Percentiles rank a stretch among this genome's conserved stretches.
Evolutionary conservation across 371 early-diverging fungal genomes (phyloP).

Genomic region (Syncephalis plumigaleata): DNA sequence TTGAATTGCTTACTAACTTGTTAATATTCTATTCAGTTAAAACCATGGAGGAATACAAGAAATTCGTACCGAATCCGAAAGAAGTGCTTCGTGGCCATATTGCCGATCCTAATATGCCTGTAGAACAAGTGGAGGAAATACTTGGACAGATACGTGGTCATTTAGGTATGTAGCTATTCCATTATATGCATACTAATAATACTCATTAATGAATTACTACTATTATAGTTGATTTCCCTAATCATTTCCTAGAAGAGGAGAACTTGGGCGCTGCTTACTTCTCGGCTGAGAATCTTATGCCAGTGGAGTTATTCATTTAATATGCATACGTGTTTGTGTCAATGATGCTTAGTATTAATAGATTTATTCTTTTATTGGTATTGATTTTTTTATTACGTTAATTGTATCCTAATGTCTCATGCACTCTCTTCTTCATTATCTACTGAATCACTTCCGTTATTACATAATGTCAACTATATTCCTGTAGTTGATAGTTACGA

Average conservation of each 20-base stretch:
- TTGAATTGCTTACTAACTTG: neutral
- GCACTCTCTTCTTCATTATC: no score
- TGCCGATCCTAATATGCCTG: constrained; percentile 4
- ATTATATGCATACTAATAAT: constrained; percentile 11
- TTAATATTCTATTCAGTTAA: constrained; percentile 24
- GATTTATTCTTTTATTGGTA: no score
- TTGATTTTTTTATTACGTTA: no score
- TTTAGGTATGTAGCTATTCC: constrained; percentile 12
- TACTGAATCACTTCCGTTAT: no score
- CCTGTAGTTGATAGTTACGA: constrained; percentile 2
- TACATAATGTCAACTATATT: no score
- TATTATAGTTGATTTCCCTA: constrained; percentile 51
- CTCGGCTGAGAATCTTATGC: constrained; percentile 21
- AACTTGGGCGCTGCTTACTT: constrained; percentile 35
- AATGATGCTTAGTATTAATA: no score
- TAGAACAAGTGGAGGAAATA: constrained; percentile 17
- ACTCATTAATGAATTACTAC: constrained; percentile 7
- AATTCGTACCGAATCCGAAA: constrained; percentile 28
- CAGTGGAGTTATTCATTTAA: constrained; percentile 27
- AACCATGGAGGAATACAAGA: constrained; percentile 34
- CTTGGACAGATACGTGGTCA: constrained; percentile 33
- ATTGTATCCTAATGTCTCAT: no score
- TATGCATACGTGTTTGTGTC: neutral
- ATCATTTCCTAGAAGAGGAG: constrained; percentile 53
- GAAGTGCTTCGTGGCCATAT: constrained; percentile 27